These are phyloP conservation scores for Sphagnum fallax DNA, from an alignment of 228 moss, liverwort and hornwort genomes.

Conservation along the genomic window DNA sequence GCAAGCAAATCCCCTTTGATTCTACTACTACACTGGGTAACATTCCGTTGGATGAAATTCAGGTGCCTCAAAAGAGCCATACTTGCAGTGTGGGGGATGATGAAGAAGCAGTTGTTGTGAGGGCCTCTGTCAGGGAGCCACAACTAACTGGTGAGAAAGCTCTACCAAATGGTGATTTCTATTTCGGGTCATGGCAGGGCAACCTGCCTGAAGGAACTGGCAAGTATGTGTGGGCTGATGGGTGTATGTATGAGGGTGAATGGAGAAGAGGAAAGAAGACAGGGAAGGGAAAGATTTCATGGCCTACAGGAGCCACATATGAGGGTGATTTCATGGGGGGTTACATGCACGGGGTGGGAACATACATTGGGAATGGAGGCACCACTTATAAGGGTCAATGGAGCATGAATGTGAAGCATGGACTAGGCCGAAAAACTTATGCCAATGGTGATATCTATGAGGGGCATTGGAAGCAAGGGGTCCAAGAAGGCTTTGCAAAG, in stretches of 20 bases:
- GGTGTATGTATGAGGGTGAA: conserved; percentile 98
- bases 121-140: conserved; percentile 10
- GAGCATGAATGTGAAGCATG: conserved; percentile 99
- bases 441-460: conserved; percentile 95
- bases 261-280: conserved; percentile 98
- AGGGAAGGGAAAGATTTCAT: conserved; percentile 96
- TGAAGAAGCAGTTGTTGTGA: conserved; percentile 23
- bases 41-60: conserved; percentile 1
- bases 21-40: conserved; percentile 6
- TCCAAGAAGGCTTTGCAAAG: conserved; percentile 82
- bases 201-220: conserved; percentile 92
- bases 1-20: conserved; percentile 21
- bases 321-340: conserved; percentile 97
- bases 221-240: conserved; percentile 98
- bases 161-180: conserved; percentile 96
- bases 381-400: conserved; percentile 94
- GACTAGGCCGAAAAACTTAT: conserved; percentile 80
- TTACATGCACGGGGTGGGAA: conserved; percentile 95
- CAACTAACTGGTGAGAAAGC: conserved; percentile 71
- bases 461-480: conserved; percentile 91
- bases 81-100: conserved; percentile 16
- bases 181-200: conserved; percentile 97
- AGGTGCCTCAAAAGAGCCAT: conserved; percentile 28
- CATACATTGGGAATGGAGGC: conserved; percentile 84
- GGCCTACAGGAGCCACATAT: conserved; percentile 98